Percentiles rank a stretch among this genome's conserved stretches.
phyloP scores from a whole-genome alignment of 1,139 yeast genomes.

The Saccharomyces hybrid region DNA sequence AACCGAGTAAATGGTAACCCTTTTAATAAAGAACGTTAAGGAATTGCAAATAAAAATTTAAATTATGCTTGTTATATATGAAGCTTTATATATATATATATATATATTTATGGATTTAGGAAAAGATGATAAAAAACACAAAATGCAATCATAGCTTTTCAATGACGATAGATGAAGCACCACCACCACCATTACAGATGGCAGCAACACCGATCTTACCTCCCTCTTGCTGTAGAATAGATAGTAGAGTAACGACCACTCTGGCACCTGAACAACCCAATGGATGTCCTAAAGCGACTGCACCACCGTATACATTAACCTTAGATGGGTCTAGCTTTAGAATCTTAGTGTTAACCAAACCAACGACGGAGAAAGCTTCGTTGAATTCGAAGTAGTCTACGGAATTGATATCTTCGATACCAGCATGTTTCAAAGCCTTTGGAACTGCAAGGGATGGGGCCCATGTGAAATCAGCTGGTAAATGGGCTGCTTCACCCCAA shows the following conservation, averaged over 20 bases:
- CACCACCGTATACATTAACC: constrained; percentile 95
- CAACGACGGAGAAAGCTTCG: constrained; percentile 96
- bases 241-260: constrained; percentile 73
- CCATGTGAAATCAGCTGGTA: constrained; percentile 88
- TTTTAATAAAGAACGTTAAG: neutral
- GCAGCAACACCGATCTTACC: constrained; percentile 93
- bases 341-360: constrained; percentile 78
- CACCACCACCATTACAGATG: constrained; percentile 99
- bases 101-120: neutral
- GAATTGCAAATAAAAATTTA: neutral
- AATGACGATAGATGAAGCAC: constrained; percentile 80
- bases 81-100: neutral
- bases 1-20: neutral
- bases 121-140: neutral
- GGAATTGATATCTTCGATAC: constrained; percentile 45
- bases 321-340: constrained; percentile 57
- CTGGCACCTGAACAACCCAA: constrained; percentile 97
- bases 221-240: constrained; percentile 71
- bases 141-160: constrained; percentile 36
- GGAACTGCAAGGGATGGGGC: constrained; percentile 93
- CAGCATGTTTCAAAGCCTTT: constrained; percentile 88
- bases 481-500: constrained; percentile 98
- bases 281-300: constrained; percentile 96
- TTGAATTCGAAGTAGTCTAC: constrained; percentile 69
- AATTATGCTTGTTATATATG: constrained; percentile 5